Conservation (phyloP, 2,329 filamentous ascomycete genomes). For the Myriosclerotinia duriaeana region DNA sequence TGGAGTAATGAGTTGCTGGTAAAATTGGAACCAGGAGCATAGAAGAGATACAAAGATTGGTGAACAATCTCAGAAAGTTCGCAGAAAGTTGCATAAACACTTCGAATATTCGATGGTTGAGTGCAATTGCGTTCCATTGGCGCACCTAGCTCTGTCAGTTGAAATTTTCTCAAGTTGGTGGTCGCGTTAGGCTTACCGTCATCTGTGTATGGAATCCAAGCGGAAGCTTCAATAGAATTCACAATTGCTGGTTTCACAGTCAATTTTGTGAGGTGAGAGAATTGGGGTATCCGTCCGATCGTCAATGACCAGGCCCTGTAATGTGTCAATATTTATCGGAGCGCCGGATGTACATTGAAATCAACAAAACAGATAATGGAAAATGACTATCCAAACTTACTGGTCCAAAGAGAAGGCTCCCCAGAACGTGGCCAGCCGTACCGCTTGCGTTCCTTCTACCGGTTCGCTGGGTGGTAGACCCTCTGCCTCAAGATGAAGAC, state of each 20-base stretch:
- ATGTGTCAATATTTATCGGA: constrained; percentile 37
- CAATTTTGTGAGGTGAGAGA: constrained; percentile 56
- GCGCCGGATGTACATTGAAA: too few species aligned
- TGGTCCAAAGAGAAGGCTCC: constrained; percentile 50
- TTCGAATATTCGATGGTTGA: constrained; percentile 67
- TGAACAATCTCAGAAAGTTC: constrained; percentile 73
- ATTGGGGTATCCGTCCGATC: constrained; percentile 60
- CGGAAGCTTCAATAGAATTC: constrained; percentile 59
- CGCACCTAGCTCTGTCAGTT: constrained; percentile 29
- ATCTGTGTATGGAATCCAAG: constrained; percentile 43
- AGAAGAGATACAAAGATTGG: constrained; percentile 58
- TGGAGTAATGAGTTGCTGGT: constrained; percentile 62
- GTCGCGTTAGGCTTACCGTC: constrained; percentile 31
- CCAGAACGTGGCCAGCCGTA: constrained; percentile 53
- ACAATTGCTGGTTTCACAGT: constrained; percentile 61
- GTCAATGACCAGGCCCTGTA: constrained; percentile 64
- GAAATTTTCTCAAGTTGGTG: background rate
- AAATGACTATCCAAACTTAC: constrained; percentile 56
- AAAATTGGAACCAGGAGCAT: constrained; percentile 65
- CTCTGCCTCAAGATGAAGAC: constrained; percentile 29
- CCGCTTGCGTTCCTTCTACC: constrained; percentile 45
- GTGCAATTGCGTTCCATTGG: constrained; percentile 59
- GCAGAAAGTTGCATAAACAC: constrained; percentile 67
- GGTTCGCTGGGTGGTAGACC: constrained; percentile 24
- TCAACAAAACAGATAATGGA: constrained; percentile 30